Evolutionary conservation across 2,329 filamentous ascomycete genomes (phyloP).

Genomic region (Hymenoscyphus infarciens): DNA sequence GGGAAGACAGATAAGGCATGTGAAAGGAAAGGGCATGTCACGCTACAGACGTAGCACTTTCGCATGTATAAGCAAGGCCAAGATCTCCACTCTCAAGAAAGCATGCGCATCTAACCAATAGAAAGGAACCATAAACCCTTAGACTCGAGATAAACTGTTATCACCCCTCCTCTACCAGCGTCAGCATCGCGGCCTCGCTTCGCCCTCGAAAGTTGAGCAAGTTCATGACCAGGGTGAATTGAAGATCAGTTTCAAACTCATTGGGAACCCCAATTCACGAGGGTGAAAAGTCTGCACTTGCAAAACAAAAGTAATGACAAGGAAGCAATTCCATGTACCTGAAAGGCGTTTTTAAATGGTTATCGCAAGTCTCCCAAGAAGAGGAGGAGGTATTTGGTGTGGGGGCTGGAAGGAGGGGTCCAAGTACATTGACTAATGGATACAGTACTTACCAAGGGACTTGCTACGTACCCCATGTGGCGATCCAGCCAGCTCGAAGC

Average conservation of each 20-base stretch:
- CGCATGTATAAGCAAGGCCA: neutral
- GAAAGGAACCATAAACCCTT: neutral
- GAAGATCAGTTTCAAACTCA: neutral
- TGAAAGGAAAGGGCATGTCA: neutral
- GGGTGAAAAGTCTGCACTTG: neutral
- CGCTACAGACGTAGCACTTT: neutral
- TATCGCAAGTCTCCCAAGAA: neutral
- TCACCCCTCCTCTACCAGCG: neutral
- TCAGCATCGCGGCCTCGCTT: neutral
- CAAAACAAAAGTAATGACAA: neutral
- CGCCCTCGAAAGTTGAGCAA: neutral
- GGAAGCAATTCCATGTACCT: neutral
- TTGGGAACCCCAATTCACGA: neutral
- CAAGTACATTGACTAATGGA: neutral
- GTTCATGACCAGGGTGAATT: neutral
- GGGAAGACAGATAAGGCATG: neutral
- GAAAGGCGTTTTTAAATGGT: neutral
- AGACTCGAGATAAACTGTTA: neutral
- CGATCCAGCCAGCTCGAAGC: neutral
- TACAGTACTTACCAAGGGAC: no score
- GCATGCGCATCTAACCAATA: neutral
- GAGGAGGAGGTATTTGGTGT: neutral
- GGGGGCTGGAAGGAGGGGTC: neutral
- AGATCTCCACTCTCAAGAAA: neutral
- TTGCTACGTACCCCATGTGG: neutral